Conservation (phyloP, 108 stramenopile species). For the Cyclotella choctawhatcheeana region DNA sequence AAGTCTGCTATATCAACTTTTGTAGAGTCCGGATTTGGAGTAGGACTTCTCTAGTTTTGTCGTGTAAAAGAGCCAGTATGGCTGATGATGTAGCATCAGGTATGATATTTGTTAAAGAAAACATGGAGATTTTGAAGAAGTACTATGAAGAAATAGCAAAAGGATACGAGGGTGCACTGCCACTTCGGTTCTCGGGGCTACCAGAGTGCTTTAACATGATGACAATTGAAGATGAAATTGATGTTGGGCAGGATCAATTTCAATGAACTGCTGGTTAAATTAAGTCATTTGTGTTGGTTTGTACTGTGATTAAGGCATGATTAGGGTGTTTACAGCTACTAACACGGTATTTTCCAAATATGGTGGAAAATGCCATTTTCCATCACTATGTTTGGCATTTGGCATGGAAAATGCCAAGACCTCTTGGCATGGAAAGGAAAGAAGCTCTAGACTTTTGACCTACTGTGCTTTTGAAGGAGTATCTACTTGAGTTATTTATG, state of each 20-base stretch:
- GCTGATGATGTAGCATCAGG: conserved; percentile 5
- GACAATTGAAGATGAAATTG: background rate
- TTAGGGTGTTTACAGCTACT: background rate
- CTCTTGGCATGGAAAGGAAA: conserved; percentile 2
- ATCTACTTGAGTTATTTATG: no score
- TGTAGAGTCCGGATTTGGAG: conserved; percentile 2
- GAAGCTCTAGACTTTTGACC: background rate
- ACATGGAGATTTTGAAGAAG: background rate
- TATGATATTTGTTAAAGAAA: conserved; percentile 2
- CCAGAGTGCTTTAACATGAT: background rate
- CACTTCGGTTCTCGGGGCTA: background rate
- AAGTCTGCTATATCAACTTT: no score
- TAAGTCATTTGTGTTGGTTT: background rate
- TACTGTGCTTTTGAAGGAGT: no score
- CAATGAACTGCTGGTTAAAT: background rate
- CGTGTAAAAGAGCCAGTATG: background rate
- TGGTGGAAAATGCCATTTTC: conserved; percentile 9
- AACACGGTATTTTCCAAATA: background rate
- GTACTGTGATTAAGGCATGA: background rate
- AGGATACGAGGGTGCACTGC: background rate
- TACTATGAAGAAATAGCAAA: background rate
- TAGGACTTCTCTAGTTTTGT: background rate
- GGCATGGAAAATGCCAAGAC: background rate
- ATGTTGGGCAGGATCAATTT: conserved; percentile 2
- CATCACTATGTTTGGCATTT: background rate